Evolutionary conservation across 108 stramenopile species (phyloP), one percentile per base, ranked within the genome.

Genomic region (Cyclostephanos tholiformis): DNA sequence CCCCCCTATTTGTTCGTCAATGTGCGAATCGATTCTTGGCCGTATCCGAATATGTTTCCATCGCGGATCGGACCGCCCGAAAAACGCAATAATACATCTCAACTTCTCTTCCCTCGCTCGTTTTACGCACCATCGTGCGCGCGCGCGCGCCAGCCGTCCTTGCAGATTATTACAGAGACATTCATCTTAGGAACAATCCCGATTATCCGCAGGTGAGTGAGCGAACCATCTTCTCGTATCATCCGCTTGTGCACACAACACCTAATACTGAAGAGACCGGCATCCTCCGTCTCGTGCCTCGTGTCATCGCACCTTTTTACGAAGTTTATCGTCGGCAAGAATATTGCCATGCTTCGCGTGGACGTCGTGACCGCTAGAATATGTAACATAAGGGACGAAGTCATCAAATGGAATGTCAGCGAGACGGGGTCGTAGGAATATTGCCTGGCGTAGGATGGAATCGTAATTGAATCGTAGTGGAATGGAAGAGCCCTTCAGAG

Each of bases 321-420:
- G 30, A 0, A 88, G 74, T 88, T 88, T 41, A 88, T 88, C 65
- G 76, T 88, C 12, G 88, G 88, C 6, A 66, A 85, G 1, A 75
- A 88, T 65, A 88, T 88, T 70, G 88, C 85, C 12, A 86, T 88
- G 46, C 79, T 88, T 9, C 76, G 83, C 35, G 74, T 88, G 27
- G 79, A 88, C 55, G 85, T 88, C 14, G 36, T 57, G 2, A 65
- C 72, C 14, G 88, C 88, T 12, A 50, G 88, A 49, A 88, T 88
- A 63, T 85, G 85, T 38, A 80, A 88, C 44, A 82, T 88, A 23
- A 74, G 85, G 39, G 88, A 88, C 51, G 67, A 79, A 55, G 88
- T 88, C 30, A 74, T 71, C 30, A 84, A 88, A 48, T 88, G 88
- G 88, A 84, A 84, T 79, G 84, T 86, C 29, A 27, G 30, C 16